These are phyloP conservation scores for Malus hybrid DNA, from an alignment of 331 rosid species.

Conservation along the genomic window DNA sequence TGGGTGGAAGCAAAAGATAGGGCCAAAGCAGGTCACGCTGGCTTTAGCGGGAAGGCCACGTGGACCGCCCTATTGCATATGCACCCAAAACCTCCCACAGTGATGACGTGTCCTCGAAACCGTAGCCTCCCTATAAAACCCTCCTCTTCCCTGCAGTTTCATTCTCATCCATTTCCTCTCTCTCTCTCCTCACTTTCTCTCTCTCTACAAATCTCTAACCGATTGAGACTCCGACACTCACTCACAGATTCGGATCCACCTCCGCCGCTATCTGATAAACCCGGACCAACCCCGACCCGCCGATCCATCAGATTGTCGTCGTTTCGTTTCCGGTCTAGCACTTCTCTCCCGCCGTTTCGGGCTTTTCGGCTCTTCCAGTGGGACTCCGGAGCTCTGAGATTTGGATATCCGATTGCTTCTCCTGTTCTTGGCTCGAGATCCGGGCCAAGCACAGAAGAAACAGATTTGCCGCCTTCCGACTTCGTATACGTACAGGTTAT, in stretches of 20 bases:
- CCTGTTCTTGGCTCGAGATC: constrained; percentile 97
- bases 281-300: background rate
- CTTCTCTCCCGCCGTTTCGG: background rate
- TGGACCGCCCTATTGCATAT: constrained; percentile 6
- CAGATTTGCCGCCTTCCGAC: constrained; percentile 22
- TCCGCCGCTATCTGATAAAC: background rate
- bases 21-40: background rate
- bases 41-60: constrained; percentile 43
- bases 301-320: constrained; percentile 11
- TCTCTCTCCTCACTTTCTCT: background rate
- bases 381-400: constrained; percentile 7
- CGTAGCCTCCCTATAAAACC: constrained; percentile 82
- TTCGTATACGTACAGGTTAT: constrained; percentile 20
- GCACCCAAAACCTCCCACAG: constrained; percentile 17
- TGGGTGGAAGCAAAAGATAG: constrained; percentile 28
- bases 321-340: background rate
- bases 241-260: constrained; percentile 19
- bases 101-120: constrained; percentile 67
- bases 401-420: constrained; percentile 31
- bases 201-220: constrained; percentile 13
- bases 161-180: constrained; percentile 52
- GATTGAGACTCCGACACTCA: constrained; percentile 13
- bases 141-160: constrained; percentile 12
- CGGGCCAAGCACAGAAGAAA: constrained; percentile 76
- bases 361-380: background rate